phyloP scores from a whole-genome alignment of 2,329 filamentous ascomycete genomes.

The Dactylonectria estremocensis region DNA sequence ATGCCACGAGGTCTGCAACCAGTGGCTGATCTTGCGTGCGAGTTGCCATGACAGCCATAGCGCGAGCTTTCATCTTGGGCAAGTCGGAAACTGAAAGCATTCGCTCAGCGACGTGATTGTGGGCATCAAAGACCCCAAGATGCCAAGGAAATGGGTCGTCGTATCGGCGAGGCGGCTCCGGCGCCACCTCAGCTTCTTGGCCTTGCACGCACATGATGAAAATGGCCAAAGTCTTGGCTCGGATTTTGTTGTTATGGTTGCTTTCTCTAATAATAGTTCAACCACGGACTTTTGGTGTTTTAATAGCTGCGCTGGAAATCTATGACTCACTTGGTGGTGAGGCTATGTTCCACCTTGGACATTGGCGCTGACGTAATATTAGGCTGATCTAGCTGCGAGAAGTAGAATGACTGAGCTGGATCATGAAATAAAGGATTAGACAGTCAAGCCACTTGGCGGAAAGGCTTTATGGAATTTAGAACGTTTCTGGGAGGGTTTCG shows the following conservation, averaged over 20 bases:
- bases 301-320: not conserved
- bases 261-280: not conserved
- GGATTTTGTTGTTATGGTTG: conserved; percentile 1
- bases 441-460: not conserved
- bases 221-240: not conserved
- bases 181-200: conserved; percentile 6
- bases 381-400: not conserved
- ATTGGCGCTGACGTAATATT: not conserved
- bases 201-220: conserved; percentile 35
- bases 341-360: not conserved
- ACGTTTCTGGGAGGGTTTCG: no score
- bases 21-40: conserved; percentile 43
- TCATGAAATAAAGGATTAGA: not conserved
- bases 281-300: not conserved
- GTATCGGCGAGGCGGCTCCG: conserved; percentile 8
- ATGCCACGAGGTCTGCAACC: conserved; percentile 14
- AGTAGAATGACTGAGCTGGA: not conserved
- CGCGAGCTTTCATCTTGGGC: conserved; percentile 31
- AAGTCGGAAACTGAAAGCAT: conserved; percentile 16
- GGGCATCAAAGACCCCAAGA: conserved; percentile 52
- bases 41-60: conserved; percentile 44
- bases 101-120: conserved; percentile 44
- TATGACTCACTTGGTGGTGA: not conserved
- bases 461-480: no score
- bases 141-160: conserved; percentile 42